These are phyloP conservation scores for Colletotrichum sojae DNA, from an alignment of 2,329 filamentous ascomycete species.

Conservation along the genomic window DNA sequence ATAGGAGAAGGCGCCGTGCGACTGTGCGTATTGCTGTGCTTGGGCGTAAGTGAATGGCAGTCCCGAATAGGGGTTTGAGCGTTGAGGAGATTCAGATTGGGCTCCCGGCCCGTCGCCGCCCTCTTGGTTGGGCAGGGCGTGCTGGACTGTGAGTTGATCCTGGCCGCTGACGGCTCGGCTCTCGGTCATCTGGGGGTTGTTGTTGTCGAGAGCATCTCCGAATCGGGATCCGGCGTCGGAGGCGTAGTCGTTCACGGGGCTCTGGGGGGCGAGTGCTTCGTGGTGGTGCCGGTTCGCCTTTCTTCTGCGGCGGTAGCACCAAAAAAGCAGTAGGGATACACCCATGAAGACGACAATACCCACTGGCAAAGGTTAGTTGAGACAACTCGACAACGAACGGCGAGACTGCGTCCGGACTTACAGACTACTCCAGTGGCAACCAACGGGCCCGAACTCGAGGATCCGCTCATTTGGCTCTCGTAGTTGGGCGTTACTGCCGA, in stretches of 20 bases:
- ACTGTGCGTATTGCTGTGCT: constrained; percentile 37
- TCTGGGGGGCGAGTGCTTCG: constrained; percentile 9
- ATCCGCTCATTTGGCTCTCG: not conserved
- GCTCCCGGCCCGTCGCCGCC: not conserved
- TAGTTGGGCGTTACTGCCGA: not conserved
- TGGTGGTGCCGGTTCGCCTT: constrained; percentile 5
- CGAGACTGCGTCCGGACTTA: not conserved
- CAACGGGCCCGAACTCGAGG: constrained; percentile 6
- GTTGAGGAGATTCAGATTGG: not conserved
- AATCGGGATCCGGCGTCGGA: not conserved
- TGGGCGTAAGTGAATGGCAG: constrained; percentile 36
- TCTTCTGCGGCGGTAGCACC: constrained; percentile 33
- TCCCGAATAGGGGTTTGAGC: constrained; percentile 8
- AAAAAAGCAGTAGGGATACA: constrained; percentile 28
- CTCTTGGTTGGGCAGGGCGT: not conserved
- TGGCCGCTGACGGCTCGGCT: not conserved
- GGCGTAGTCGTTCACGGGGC: constrained; percentile 1
- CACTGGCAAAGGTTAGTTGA: constrained; percentile 1
- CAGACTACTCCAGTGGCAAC: constrained; percentile 30
- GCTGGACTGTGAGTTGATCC: constrained; percentile 15
- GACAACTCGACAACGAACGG: not conserved
- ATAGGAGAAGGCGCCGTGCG: constrained; percentile 22
- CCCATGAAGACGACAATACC: constrained; percentile 30
- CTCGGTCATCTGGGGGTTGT: not conserved
- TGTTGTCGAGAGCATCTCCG: not conserved